These are phyloP conservation scores for Eucalyptus marginata DNA, from an alignment of 345 rosid genomes.

Conservation along the genomic window DNA sequence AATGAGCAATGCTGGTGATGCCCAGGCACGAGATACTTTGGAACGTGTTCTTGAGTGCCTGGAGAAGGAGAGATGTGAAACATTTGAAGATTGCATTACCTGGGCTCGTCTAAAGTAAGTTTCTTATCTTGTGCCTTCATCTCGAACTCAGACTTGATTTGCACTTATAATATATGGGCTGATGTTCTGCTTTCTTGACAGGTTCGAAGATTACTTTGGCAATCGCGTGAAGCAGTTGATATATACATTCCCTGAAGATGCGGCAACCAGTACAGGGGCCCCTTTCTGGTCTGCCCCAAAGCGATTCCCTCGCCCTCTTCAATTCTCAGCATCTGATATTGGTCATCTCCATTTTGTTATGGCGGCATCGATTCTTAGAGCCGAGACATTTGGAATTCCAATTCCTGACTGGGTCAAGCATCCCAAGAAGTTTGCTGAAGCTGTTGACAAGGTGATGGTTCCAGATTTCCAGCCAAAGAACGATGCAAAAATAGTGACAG, in stretches of 20 bases:
- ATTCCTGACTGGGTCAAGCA: slow-evolving; percentile 75
- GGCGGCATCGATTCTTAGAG: slow-evolving; percentile 81
- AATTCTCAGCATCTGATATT: slow-evolving; percentile 54
- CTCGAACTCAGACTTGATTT: not conserved
- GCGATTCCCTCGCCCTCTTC: slow-evolving; percentile 80
- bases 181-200: not conserved
- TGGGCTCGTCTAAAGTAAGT: slow-evolving; percentile 92
- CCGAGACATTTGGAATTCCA: slow-evolving; percentile 85
- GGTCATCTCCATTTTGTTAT: slow-evolving; percentile 57
- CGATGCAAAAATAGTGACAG: slow-evolving; percentile 73
- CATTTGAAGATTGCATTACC: slow-evolving; percentile 83
- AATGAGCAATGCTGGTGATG: slow-evolving; percentile 83
- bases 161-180: not conserved
- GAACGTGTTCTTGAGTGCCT: slow-evolving; percentile 88
- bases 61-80: slow-evolving; percentile 73
- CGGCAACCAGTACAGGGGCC: slow-evolving; percentile 80
- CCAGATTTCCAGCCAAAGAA: slow-evolving; percentile 86
- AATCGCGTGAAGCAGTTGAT: slow-evolving; percentile 81
- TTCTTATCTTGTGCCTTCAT: not conserved
- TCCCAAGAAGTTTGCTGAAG: slow-evolving; percentile 49
- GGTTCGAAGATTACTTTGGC: slow-evolving; percentile 91
- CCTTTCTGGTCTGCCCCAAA: slow-evolving; percentile 99
- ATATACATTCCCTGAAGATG: slow-evolving; percentile 93
- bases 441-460: slow-evolving; percentile 66
- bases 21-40: slow-evolving; percentile 91